A percentile compares a stretch with the other conserved stretches of the same genome.
phyloP scores from a whole-genome alignment of 441 rosid species.

The Erodium trifolium region DNA sequence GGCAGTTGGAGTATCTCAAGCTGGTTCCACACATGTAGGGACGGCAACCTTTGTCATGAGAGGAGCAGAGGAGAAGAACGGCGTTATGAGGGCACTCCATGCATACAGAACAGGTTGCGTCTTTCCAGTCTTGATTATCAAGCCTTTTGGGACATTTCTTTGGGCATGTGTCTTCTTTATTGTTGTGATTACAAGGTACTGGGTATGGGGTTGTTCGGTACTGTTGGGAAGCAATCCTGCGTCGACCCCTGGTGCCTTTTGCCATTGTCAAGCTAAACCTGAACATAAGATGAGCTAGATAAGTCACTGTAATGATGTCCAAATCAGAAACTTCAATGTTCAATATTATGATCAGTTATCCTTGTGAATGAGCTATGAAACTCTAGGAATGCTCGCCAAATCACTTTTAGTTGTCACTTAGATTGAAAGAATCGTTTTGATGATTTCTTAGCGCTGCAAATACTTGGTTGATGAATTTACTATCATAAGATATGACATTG shows the following conservation, averaged over 20 bases:
- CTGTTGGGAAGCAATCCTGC: conserved; percentile 43
- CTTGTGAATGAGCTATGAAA: too few species aligned
- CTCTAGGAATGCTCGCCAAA: neutral
- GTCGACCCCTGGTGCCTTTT: conserved; percentile 54
- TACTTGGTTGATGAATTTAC: neutral
- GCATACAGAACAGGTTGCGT: conserved; percentile 81
- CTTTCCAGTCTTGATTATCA: conserved; percentile 77
- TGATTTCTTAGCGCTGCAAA: neutral
- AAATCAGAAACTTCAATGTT: neutral
- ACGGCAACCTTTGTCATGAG: conserved; percentile 92
- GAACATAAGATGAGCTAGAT: conserved; percentile 2
- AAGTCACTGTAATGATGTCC: neutral
- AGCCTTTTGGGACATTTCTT: conserved; percentile 40
- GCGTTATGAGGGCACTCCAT: conserved; percentile 97
- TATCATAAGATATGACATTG: neutral
- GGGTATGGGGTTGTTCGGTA: conserved; percentile 53
- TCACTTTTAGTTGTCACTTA: neutral
- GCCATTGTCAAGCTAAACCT: conserved; percentile 45
- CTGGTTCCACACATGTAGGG: conserved; percentile 98
- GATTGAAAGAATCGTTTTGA: neutral
- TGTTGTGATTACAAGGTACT: conserved; percentile 27
- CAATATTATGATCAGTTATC: too few species aligned
- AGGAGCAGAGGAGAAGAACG: conserved; percentile 93
- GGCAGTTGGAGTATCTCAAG: conserved; percentile 87
- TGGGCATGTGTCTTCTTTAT: conserved; percentile 29